phyloP scores from a whole-genome alignment of 768 basidiomycete species.

The Pleurotus sapidus region DNA sequence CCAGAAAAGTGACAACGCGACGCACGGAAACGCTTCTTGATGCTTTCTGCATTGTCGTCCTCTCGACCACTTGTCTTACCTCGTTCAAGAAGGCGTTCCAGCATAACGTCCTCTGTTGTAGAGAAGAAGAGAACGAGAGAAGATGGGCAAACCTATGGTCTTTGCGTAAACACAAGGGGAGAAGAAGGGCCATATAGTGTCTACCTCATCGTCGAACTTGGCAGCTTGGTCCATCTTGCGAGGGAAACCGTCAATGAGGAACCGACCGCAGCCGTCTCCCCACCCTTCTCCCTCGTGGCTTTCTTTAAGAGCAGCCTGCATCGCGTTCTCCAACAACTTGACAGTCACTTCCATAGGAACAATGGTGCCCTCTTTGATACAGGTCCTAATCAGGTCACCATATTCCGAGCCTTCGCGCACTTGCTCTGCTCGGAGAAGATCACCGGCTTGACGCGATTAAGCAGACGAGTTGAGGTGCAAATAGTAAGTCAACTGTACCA shows the following conservation, averaged over 20 bases:
- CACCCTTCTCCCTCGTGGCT: conserved; percentile 50
- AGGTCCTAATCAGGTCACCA: conserved; percentile 80
- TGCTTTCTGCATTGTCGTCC: conserved; percentile 93
- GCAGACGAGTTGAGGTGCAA: not conserved
- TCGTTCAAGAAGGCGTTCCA: conserved; percentile 80
- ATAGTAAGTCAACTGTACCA: conserved; percentile 43
- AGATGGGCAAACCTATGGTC: conserved; percentile 71
- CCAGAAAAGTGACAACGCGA: conserved; percentile 9
- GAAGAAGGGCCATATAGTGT: conserved; percentile 15
- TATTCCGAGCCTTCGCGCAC: conserved; percentile 78
- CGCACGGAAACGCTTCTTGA: conserved; percentile 94
- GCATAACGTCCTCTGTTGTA: conserved; percentile 87
- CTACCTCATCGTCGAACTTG: conserved; percentile 83
- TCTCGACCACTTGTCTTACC: conserved; percentile 93
- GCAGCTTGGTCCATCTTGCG: conserved; percentile 98
- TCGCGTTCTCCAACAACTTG: conserved; percentile 92
- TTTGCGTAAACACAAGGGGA: not conserved
- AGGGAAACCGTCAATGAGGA: conserved; percentile 97
- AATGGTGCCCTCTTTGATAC: conserved; percentile 89
- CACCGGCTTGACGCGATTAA: conserved; percentile 66
- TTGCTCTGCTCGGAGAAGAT: conserved; percentile 94
- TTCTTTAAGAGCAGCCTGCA: conserved; percentile 58
- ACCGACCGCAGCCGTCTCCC: conserved; percentile 73
- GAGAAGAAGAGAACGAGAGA: conserved; percentile 82
- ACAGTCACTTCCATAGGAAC: conserved; percentile 98